A percentile compares a stretch with the other conserved stretches of the same genome.
Conservation (phyloP, 139 green algal species). For the Mychonastes homosphaera region DNA sequence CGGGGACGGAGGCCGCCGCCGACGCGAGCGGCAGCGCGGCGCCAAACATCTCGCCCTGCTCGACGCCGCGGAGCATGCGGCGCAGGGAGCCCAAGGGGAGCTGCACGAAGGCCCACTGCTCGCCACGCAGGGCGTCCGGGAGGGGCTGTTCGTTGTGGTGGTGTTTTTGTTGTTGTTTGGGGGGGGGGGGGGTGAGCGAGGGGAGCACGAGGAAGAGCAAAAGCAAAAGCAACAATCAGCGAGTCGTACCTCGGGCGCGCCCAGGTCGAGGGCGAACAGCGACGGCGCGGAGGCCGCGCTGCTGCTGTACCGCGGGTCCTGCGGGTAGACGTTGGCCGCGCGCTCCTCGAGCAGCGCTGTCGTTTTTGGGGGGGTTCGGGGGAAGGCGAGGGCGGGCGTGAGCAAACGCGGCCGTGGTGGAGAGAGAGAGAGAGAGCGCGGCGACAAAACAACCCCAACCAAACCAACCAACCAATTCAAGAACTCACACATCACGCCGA, state of each 20-base stretch:
- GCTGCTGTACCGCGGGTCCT: slow-evolving; percentile 69
- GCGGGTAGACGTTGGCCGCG: slow-evolving; percentile 75
- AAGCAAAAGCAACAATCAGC: background rate
- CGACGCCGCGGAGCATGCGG: slow-evolving; percentile 46
- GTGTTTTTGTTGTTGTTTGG: background rate
- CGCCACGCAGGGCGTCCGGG: slow-evolving; percentile 82
- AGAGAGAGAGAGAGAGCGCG: background rate
- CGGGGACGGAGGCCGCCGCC: slow-evolving; percentile 24
- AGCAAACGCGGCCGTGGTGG: background rate
- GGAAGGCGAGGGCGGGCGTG: background rate
- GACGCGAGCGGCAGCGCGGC: slow-evolving; percentile 35
- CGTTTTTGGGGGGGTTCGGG: background rate
- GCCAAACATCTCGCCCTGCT: slow-evolving; percentile 60
- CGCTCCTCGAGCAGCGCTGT: slow-evolving; percentile 77
- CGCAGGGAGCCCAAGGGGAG: slow-evolving; percentile 70
- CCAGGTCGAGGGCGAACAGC: slow-evolving; percentile 73
- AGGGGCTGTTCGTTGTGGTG: slow-evolving; percentile 33
- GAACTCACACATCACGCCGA: slow-evolving; percentile 71
- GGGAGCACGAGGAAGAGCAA: background rate
- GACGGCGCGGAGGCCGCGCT: slow-evolving; percentile 50
- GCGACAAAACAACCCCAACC: background rate
- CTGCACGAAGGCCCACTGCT: slow-evolving; percentile 96
- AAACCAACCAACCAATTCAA: background rate
- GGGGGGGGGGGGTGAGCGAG: too few relatives aligned
- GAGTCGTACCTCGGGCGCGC: slow-evolving; percentile 50